Evolutionary conservation across 2,329 filamentous ascomycete species (phyloP).

Genomic region (Rhynchosporium graminicola): DNA sequence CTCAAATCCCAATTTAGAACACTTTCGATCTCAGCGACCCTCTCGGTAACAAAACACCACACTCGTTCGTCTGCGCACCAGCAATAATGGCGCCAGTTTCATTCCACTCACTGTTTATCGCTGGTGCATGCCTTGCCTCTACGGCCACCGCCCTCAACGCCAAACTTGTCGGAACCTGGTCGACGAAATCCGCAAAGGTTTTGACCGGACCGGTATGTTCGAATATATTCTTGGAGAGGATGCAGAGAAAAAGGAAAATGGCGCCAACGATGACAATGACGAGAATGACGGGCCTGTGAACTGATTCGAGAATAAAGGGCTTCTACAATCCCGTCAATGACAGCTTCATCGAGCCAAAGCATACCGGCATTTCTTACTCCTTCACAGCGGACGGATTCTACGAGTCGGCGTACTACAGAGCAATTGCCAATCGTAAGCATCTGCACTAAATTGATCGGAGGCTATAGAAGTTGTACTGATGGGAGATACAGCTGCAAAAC

Average conservation of each 20-base stretch:
- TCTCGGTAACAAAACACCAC: conserved; percentile 15
- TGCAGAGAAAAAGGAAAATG: conserved; percentile 20
- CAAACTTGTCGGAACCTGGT: conserved; percentile 69
- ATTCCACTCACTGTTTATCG: conserved; percentile 43
- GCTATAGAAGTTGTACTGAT: conserved; percentile 19
- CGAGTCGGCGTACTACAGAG: conserved; percentile 70
- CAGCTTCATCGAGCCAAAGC: conserved; percentile 62
- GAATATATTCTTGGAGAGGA: conserved; percentile 32
- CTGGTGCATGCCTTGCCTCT: conserved; percentile 33
- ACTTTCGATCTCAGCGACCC: neutral
- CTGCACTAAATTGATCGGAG: neutral
- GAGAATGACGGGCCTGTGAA: conserved; percentile 1
- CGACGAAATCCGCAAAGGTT: conserved; percentile 68
- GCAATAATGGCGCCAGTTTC: conserved; percentile 37
- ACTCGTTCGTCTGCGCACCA: conserved; percentile 19
- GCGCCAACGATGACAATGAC: conserved; percentile 16
- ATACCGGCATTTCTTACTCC: conserved; percentile 72
- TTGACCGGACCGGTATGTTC: conserved; percentile 65
- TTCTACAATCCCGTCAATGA: conserved; percentile 71
- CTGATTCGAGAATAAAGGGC: conserved; percentile 47
- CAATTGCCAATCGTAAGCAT: conserved; percentile 64
- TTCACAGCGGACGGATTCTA: conserved; percentile 68
- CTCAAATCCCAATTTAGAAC: conserved; percentile 5
- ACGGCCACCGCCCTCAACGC: conserved; percentile 46
- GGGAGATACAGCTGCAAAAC: conserved; percentile 51